A percentile compares a stretch with the other conserved stretches of the same genome.
Conservation (phyloP, 805 yeast species). For the Wickerhamiella australiensis region DNA sequence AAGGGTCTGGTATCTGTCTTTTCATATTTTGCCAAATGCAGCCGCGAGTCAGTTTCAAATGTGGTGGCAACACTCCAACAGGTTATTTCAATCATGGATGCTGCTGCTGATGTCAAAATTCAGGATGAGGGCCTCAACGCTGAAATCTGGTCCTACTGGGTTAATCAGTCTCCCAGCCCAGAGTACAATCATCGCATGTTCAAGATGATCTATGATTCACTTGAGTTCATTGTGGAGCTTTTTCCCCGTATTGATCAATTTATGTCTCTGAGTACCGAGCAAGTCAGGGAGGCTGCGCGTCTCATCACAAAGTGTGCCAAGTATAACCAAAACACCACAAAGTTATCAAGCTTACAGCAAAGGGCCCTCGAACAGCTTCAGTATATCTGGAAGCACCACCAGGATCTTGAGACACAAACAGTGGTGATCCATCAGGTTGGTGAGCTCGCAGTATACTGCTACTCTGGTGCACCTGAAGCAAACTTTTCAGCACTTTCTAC, state of each 20-base stretch:
- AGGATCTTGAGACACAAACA: neutral
- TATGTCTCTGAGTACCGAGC: conserved; percentile 3
- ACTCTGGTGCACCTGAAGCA: conserved; percentile 19
- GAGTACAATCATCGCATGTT: conserved; percentile 28
- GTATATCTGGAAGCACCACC: conserved; percentile 1
- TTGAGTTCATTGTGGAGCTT: conserved; percentile 31
- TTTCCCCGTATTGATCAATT: conserved; percentile 9
- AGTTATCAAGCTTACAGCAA: neutral
- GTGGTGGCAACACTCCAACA: conserved; percentile 1
- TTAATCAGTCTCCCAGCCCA: conserved; percentile 29
- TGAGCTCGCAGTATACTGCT: conserved; percentile 25
- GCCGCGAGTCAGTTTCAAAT: neutral
- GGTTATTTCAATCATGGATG: conserved; percentile 31
- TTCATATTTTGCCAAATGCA: conserved; percentile 32
- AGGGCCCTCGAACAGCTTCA: neutral
- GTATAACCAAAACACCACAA: conserved; percentile 15
- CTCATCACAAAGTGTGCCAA: conserved; percentile 16
- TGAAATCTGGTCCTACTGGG: conserved; percentile 32
- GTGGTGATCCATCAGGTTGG: neutral
- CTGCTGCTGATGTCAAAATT: conserved; percentile 15
- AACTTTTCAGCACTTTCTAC: conserved; percentile 12
- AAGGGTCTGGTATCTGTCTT: conserved; percentile 28
- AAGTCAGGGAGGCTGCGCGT: conserved; percentile 9
- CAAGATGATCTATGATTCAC: conserved; percentile 36
- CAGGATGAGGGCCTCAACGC: conserved; percentile 15